A percentile compares a stretch with the other conserved stretches of the same genome.
These are phyloP conservation scores for Dactylorhiza incarnata DNA, from an alignment of 106 monocot genomes.

Conservation along the genomic window DNA sequence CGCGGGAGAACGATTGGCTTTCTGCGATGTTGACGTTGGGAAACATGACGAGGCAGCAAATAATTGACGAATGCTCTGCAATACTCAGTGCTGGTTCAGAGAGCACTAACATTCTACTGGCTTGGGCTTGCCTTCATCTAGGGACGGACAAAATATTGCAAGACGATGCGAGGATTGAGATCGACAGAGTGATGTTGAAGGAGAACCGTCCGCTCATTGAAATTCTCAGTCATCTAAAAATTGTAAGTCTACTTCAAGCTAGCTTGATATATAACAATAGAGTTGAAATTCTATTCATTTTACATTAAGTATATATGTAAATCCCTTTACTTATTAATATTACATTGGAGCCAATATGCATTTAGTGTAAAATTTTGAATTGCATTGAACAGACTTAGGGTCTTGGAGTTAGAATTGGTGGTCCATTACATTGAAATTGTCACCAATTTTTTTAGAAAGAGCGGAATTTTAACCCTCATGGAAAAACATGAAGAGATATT, in stretches of 20 bases:
- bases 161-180: not conserved
- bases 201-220: not conserved
- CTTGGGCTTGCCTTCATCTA: not conserved
- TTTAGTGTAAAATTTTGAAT: not conserved
- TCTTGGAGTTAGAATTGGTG: not conserved
- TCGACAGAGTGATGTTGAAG: not conserved
- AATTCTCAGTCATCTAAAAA: not conserved
- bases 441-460: not conserved
- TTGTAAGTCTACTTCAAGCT: not conserved
- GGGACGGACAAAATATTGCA: not conserved
- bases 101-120: not conserved
- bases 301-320: too few species aligned
- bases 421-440: not conserved
- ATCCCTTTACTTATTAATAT: too few species aligned
- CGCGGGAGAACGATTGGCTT: constrained; percentile 4
- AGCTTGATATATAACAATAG: too few species aligned
- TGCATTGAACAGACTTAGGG: not conserved
- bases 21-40: constrained; percentile 1
- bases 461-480: too few species aligned
- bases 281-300: too few species aligned
- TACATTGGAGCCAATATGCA: too few species aligned
- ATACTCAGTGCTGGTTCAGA: constrained; percentile 8
- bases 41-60: constrained; percentile 2
- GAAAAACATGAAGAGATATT: too few species aligned
- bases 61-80: constrained; percentile 3